These are phyloP conservation scores for Escallonia herrerae DNA, from an alignment of 129 eudicot genomes.

Conservation along the genomic window DNA sequence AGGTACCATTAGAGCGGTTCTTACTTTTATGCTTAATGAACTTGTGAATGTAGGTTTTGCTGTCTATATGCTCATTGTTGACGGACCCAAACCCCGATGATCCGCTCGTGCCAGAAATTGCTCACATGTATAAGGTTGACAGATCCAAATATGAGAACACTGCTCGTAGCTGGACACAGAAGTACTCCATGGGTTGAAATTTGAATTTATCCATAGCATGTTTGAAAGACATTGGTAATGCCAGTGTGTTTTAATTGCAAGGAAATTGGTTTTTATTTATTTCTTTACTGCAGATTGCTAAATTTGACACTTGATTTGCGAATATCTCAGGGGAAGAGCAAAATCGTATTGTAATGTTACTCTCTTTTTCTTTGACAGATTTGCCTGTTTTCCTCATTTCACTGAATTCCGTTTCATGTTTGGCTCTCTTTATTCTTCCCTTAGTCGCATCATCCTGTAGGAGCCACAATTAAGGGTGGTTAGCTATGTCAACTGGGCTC, in stretches of 20 bases:
- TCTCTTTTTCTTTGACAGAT: not conserved
- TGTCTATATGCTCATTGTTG: slow-evolving; percentile 39
- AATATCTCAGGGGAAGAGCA: slow-evolving; percentile 1
- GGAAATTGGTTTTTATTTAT: not conserved
- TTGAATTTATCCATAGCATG: not conserved
- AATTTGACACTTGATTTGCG: slow-evolving; percentile 6
- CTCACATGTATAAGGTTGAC: slow-evolving; percentile 40
- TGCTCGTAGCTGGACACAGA: slow-evolving; percentile 47
- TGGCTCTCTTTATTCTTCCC: not conserved
- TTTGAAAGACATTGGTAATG: not conserved
- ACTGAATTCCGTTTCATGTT: not conserved
- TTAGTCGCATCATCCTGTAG: too few relatives aligned
- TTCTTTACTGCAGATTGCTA: not conserved
- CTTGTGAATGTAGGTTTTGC: slow-evolving; percentile 18
- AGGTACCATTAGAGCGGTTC: too few relatives aligned
- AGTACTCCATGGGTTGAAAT: slow-evolving; percentile 29
- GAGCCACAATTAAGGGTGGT: too few relatives aligned
- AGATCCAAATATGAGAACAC: slow-evolving; percentile 33
- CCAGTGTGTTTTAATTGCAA: slow-evolving; percentile 2
- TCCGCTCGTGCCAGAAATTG: slow-evolving; percentile 42
- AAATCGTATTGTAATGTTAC: slow-evolving; percentile 9
- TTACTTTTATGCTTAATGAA: too few relatives aligned
- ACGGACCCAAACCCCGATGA: slow-evolving; percentile 38
- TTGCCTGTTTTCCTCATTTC: not conserved
- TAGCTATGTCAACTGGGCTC: too few relatives aligned